Percentiles rank a stretch among this genome's conserved stretches.
phyloP scores from a whole-genome alignment of 2,329 filamentous ascomycete species.

The Cladobotryum mycophilum region DNA sequence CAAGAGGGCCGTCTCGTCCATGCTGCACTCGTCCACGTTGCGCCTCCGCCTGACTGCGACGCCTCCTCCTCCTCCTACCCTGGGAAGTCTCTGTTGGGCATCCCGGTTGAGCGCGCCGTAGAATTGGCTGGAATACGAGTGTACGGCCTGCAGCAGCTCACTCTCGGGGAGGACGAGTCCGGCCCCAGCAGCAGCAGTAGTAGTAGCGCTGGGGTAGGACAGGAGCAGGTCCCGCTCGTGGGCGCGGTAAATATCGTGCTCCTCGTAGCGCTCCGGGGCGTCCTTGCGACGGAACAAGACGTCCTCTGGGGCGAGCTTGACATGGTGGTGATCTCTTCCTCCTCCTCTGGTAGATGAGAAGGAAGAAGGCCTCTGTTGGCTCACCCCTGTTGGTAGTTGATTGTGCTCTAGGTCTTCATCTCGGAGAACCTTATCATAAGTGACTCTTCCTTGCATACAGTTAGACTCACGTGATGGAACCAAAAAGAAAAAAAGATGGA shows the following conservation, averaged over 20 bases:
- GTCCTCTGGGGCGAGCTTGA: constrained; percentile 57
- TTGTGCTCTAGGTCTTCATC: constrained; percentile 12
- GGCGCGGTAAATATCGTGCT: constrained; percentile 66
- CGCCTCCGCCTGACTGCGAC: constrained; percentile 8
- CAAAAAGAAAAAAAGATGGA: neutral
- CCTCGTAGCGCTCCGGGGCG: constrained; percentile 61
- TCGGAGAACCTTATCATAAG: constrained; percentile 17
- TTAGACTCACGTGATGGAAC: constrained; percentile 18
- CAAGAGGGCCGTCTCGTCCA: constrained; percentile 74
- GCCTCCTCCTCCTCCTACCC: constrained; percentile 13
- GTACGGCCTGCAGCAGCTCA: constrained; percentile 62
- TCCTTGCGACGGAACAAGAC: constrained; percentile 60
- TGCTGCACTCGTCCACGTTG: constrained; percentile 49
- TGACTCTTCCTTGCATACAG: constrained; percentile 25
- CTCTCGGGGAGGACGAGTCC: constrained; percentile 52
- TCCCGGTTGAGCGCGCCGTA: constrained; percentile 43
- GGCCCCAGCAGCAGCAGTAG: too few species aligned
- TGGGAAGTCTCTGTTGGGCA: constrained; percentile 4
- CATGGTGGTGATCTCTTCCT: constrained; percentile 3
- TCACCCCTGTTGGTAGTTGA: neutral
- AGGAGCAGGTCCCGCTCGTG: constrained; percentile 49
- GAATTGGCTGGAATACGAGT: constrained; percentile 61
- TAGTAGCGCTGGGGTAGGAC: too few species aligned
- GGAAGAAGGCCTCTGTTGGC: constrained; percentile 9
- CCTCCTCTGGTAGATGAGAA: constrained; percentile 10